These are phyloP conservation scores for Heliamphora exappendiculata DNA, from an alignment of 148 eudicot genomes.

Conservation along the genomic window DNA sequence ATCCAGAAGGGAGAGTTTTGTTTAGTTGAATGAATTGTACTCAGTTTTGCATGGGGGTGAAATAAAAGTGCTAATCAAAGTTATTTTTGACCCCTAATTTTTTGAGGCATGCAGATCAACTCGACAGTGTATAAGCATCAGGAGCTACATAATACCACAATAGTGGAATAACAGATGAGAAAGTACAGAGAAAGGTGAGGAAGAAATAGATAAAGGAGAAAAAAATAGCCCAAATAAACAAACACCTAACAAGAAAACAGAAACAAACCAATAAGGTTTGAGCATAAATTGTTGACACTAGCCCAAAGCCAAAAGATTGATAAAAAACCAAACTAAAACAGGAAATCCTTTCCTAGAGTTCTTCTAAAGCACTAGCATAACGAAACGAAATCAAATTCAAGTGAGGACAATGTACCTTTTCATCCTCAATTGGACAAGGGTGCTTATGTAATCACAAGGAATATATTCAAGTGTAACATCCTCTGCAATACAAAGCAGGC, in stretches of 20 bases:
- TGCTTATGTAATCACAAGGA: neutral
- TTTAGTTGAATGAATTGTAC: constrained; percentile 9
- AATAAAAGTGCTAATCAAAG: neutral
- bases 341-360: neutral
- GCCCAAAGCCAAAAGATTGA: neutral
- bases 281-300: neutral
- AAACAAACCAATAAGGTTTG: neutral
- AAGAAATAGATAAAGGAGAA: neutral
- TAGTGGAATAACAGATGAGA: neutral
- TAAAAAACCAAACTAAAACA: neutral
- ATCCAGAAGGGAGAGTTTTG: constrained; percentile 16
- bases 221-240: neutral
- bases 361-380: neutral
- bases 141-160: neutral
- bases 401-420: neutral
- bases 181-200: neutral
- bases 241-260: neutral
- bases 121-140: constrained; percentile 7
- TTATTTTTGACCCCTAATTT: neutral
- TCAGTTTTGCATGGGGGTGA: constrained; percentile 16
- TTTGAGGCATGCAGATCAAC: neutral
- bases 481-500: neutral
- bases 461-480: neutral
- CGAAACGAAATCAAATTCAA: neutral
- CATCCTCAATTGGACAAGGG: neutral